These are phyloP conservation scores for Metarhizium album DNA, from an alignment of 2,329 filamentous ascomycete genomes.

Conservation along the genomic window DNA sequence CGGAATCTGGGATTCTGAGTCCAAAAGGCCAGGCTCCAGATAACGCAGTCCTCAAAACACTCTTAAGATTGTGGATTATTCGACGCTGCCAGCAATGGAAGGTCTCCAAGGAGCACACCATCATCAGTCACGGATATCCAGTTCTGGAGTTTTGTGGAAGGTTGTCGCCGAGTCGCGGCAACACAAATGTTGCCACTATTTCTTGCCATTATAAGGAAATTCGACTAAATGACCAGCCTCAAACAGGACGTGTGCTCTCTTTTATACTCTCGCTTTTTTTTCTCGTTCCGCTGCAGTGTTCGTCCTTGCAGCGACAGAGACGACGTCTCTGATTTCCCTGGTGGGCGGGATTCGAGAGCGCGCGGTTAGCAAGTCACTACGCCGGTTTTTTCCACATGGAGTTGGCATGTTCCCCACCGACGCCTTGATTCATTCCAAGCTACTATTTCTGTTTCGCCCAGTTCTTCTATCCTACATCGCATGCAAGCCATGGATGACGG, in stretches of 20 bases:
- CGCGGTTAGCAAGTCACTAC: not conserved
- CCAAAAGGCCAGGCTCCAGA: not conserved
- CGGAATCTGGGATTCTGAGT: not conserved
- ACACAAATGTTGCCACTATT: not conserved
- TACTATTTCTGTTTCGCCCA: not conserved
- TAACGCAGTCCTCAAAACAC: not conserved
- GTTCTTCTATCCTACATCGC: not conserved
- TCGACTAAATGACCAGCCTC: not conserved
- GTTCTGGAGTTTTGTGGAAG: not conserved
- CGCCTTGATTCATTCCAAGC: not conserved
- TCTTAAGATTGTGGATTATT: not conserved
- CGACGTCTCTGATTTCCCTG: not conserved
- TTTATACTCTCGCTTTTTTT: too few species aligned
- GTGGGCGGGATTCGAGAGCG: not conserved
- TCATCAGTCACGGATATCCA: not conserved
- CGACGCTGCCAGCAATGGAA: not conserved
- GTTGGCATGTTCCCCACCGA: not conserved
- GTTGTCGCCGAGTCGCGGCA: not conserved
- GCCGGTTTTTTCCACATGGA: not conserved
- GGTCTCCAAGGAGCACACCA: not conserved
- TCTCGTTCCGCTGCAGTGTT: too few species aligned
- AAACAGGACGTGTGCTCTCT: not conserved
- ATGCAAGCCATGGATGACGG: slow-evolving; percentile 5
- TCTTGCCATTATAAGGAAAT: not conserved
- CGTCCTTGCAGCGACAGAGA: not conserved